Conservation (phyloP, 2,329 filamentous ascomycete genomes). For the Monosporascus cannonballus region DNA sequence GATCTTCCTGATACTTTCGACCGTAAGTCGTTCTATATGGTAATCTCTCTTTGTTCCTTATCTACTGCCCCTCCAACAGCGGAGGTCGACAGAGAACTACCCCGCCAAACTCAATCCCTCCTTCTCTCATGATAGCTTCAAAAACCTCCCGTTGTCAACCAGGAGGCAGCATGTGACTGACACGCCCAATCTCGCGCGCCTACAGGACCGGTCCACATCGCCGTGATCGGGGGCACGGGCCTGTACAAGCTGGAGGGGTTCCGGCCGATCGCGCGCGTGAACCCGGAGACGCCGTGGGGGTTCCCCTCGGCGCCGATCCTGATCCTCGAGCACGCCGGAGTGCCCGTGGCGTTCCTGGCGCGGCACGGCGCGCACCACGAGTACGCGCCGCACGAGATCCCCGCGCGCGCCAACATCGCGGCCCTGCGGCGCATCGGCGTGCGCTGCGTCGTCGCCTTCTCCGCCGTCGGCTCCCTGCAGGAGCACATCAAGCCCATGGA, state of each 20-base stretch:
- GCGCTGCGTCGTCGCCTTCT: slow-evolving; percentile 87
- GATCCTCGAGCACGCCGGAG: slow-evolving; percentile 80
- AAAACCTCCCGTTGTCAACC: neutral
- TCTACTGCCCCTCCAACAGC: neutral
- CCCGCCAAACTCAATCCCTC: slow-evolving; percentile 3
- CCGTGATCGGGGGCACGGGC: slow-evolving; percentile 89
- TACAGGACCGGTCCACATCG: slow-evolving; percentile 69
- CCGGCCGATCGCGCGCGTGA: slow-evolving; percentile 73
- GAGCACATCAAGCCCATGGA: slow-evolving; percentile 93
- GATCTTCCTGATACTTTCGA: slow-evolving; percentile 53
- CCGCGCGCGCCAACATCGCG: slow-evolving; percentile 92
- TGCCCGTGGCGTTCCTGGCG: slow-evolving; percentile 85
- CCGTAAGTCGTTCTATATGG: slow-evolving; percentile 35
- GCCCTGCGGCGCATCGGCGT: slow-evolving; percentile 89
- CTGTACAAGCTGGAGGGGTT: slow-evolving; percentile 83
- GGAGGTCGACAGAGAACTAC: neutral
- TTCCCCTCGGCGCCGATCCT: slow-evolving; percentile 67
- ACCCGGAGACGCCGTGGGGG: slow-evolving; percentile 83
- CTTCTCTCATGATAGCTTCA: slow-evolving; percentile 4
- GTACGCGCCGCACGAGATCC: slow-evolving; percentile 90
- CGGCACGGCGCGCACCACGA: slow-evolving; percentile 88
- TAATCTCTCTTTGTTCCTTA: neutral
- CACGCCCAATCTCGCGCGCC: neutral
- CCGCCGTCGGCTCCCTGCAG: slow-evolving; percentile 84
- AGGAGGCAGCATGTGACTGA: neutral